These are phyloP conservation scores for Botryotinia calthae DNA, from an alignment of 2,329 filamentous ascomycete genomes.

Conservation along the genomic window DNA sequence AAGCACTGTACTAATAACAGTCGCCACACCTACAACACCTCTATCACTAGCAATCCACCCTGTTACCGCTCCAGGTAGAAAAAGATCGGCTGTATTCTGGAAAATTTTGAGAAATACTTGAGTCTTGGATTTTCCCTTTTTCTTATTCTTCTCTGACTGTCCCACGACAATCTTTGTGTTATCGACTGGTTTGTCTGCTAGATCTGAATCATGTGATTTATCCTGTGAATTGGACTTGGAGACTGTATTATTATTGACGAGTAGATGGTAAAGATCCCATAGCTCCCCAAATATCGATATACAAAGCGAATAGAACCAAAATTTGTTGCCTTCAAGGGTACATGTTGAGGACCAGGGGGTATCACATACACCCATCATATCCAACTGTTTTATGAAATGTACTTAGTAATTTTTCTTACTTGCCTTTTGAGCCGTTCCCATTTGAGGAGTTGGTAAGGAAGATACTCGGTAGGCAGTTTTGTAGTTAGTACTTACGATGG, in stretches of 20 bases:
- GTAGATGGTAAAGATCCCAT: slow-evolving; percentile 19
- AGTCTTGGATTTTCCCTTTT: background rate
- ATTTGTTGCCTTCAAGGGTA: slow-evolving; percentile 60
- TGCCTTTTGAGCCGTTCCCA: background rate
- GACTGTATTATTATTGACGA: too few species aligned
- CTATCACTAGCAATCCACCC: slow-evolving; percentile 57
- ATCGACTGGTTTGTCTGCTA: background rate
- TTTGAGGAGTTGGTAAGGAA: background rate
- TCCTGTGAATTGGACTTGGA: background rate
- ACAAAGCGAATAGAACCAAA: slow-evolving; percentile 61
- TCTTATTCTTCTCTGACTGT: background rate
- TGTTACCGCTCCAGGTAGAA: slow-evolving; percentile 58
- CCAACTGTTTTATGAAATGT: slow-evolving; percentile 30
- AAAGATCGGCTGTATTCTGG: slow-evolving; percentile 59
- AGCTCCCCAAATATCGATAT: slow-evolving; percentile 44
- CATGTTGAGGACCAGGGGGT: slow-evolving; percentile 46
- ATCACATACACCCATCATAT: slow-evolving; percentile 51
- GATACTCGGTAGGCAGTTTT: background rate
- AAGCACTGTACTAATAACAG: slow-evolving; percentile 61
- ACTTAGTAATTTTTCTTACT: background rate
- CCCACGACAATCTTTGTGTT: background rate
- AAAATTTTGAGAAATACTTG: slow-evolving; percentile 40
- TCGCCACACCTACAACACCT: slow-evolving; percentile 54
- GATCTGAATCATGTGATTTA: background rate
- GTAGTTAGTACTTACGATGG: slow-evolving; percentile 51